phyloP scores from a whole-genome alignment of 495 filamentous ascomycete species.

The Penicillium canescens region DNA sequence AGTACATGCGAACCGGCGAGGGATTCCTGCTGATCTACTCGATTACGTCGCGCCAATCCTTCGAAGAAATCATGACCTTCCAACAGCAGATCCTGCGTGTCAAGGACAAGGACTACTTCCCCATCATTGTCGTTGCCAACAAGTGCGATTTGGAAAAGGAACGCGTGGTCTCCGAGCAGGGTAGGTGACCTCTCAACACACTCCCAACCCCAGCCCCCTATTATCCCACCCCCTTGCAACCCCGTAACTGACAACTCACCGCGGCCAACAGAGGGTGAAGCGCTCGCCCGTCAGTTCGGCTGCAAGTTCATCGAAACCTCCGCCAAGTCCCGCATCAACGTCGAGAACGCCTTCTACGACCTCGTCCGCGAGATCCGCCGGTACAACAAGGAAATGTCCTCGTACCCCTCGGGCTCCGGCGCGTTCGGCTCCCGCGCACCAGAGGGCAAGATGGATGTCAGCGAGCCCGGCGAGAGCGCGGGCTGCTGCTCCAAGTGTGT shows the following conservation, averaged over 20 bases:
- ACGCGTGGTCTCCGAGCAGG: constrained; percentile 85
- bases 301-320: constrained; percentile 99
- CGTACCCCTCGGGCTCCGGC: constrained; percentile 69
- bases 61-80: constrained; percentile 97
- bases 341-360: constrained; percentile 97
- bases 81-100: constrained; percentile 98
- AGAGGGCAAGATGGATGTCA: constrained; percentile 73
- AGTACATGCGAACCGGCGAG: constrained; percentile 99
- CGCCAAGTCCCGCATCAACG: constrained; percentile 95
- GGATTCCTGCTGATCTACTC: constrained; percentile 98
- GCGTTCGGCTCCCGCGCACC: constrained; percentile 60
- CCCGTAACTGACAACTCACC: constrained; percentile 6
- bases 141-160: constrained; percentile 97
- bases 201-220: background rate
- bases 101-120: constrained; percentile 99
- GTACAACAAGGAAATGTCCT: constrained; percentile 97
- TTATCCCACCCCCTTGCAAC: background rate
- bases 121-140: constrained; percentile 99
- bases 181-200: constrained; percentile 49
- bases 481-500: constrained; percentile 88
- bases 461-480: constrained; percentile 64
- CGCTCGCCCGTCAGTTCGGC: constrained; percentile 79
- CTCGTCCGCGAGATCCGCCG: constrained; percentile 95
- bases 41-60: constrained; percentile 94
- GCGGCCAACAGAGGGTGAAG: constrained; percentile 73